These are phyloP conservation scores for Inga leiocalycina DNA, from an alignment of 306 rosid species.

Conservation along the genomic window DNA sequence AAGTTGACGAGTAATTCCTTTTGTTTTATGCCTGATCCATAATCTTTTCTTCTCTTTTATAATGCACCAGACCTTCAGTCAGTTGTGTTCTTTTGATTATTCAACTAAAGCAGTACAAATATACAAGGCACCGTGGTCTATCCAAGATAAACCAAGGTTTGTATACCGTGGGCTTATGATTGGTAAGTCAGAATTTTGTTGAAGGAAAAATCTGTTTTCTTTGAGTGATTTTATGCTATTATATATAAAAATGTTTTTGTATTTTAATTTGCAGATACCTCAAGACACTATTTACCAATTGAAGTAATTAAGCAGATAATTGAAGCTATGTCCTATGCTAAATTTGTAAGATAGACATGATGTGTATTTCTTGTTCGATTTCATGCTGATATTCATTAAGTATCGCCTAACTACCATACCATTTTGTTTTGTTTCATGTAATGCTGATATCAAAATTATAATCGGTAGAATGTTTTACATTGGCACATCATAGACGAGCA, in stretches of 20 bases:
- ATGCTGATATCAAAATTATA: constrained; percentile 50
- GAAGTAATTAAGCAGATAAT: constrained; percentile 79
- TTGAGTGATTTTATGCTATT: constrained; percentile 22
- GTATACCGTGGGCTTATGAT: constrained; percentile 87
- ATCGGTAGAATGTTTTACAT: constrained; percentile 87
- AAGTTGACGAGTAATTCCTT: constrained; percentile 5
- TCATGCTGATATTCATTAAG: constrained; percentile 10
- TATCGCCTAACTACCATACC: constrained; percentile 9
- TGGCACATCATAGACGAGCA: constrained; percentile 94
- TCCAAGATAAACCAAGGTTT: constrained; percentile 86
- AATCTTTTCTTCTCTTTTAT: constrained; percentile 25
- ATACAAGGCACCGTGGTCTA: constrained; percentile 83
- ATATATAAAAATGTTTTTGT: background rate
- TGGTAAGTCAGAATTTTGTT: constrained; percentile 54
- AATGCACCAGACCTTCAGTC: constrained; percentile 91
- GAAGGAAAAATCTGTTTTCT: constrained; percentile 8
- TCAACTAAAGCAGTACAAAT: constrained; percentile 73
- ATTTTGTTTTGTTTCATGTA: constrained; percentile 33
- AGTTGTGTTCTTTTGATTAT: constrained; percentile 80
- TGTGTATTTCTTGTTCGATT: constrained; percentile 23
- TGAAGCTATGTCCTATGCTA: constrained; percentile 94
- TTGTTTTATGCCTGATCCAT: background rate
- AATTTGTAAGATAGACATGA: constrained; percentile 65
- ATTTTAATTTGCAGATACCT: constrained; percentile 72
- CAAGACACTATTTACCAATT: constrained; percentile 89